Base-by-base conservation (phyloP, 371 early-diverging fungal species). In the Apophysomyces elegans region DNA sequence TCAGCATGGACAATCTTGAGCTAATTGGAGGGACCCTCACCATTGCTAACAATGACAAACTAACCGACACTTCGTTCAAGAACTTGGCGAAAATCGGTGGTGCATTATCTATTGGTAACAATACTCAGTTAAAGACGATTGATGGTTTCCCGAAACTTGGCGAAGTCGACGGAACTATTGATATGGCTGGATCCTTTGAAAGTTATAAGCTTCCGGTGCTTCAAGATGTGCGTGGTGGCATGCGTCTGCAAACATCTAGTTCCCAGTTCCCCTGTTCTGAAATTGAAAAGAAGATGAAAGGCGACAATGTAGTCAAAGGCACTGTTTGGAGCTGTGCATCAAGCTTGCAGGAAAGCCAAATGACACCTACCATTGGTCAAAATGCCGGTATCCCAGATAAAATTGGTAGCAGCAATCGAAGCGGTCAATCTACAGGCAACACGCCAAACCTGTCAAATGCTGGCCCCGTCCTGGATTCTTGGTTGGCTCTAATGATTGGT, bases 81-180 rank as follows among this genome's bases (percentile, higher is more conserved):
- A 72, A 68, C 5, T 67, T 88, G n/a, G 57, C 64, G 8, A 61
- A 65, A 16, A 76, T 88, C 11, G 79, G 78, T 13, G 88, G 88
- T 18, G 86, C 88, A 9, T 70, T 88, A 4, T 75, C 81, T 9
- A 76, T 88, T 38, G 86, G 85, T 62, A 85, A 88, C 74, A 88
- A 88, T 63, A 79, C 85, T 1, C 73, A 79, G 14, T 59, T 88
- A 37, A 63, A 60, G 1, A 57, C 69, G 9, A 74, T 88, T 26
- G 75, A 74, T 41, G 88, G 88, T 3, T 86, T 84, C 68, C 71
- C 76, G 4, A 73, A 68, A 38, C 70, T 86, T 11, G 61, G 64
- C 44, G 79, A 78, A 9, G 78, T 88, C 7, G 75, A 78, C 7
- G 88, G 88, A 3, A 80, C 81, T 4, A 59, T 83, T 36, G 84